Conservation (phyloP, 441 rosid genomes). For the Jatropha podagrica region DNA sequence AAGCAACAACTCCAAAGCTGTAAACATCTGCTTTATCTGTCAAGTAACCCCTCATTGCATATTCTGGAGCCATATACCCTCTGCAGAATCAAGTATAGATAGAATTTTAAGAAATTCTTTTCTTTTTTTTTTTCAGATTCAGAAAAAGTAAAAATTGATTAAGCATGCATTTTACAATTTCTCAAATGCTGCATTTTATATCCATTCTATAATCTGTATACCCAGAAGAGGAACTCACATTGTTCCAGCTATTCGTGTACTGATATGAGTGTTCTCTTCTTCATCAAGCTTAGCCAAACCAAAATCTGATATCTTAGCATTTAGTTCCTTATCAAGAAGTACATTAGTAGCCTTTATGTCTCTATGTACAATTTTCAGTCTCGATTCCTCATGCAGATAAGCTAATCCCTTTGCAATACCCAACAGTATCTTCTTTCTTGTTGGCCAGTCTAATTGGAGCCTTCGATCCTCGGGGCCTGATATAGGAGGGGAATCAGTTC, state of each 20-base stretch:
- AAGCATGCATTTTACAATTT: too few relatives aligned
- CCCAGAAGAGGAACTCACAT: conserved; percentile 41
- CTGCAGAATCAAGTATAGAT: conserved; percentile 26
- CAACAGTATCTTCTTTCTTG: conserved; percentile 57
- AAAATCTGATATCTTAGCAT: conserved; percentile 77
- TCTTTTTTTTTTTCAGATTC: too few relatives aligned
- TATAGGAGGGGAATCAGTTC: neutral
- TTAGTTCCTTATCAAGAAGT: conserved; percentile 66
- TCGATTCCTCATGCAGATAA: conserved; percentile 84
- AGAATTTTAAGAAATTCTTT: neutral
- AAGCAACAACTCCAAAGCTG: conserved; percentile 72
- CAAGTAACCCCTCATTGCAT: conserved; percentile 89
- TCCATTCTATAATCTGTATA: neutral
- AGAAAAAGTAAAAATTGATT: too few relatives aligned
- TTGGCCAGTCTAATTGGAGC: conserved; percentile 55
- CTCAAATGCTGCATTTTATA: too few relatives aligned
- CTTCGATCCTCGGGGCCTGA: conserved; percentile 50
- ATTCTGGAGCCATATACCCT: conserved; percentile 93
- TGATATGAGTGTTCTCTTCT: conserved; percentile 81
- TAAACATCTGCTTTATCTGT: conserved; percentile 90
- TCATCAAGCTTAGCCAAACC: conserved; percentile 89
- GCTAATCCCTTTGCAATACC: conserved; percentile 76
- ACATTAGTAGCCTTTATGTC: conserved; percentile 87
- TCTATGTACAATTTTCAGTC: conserved; percentile 78
- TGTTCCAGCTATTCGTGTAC: conserved; percentile 82